These are phyloP conservation scores for Saccharata proteae DNA, from an alignment of 2,329 filamentous ascomycete species.

Conservation along the genomic window DNA sequence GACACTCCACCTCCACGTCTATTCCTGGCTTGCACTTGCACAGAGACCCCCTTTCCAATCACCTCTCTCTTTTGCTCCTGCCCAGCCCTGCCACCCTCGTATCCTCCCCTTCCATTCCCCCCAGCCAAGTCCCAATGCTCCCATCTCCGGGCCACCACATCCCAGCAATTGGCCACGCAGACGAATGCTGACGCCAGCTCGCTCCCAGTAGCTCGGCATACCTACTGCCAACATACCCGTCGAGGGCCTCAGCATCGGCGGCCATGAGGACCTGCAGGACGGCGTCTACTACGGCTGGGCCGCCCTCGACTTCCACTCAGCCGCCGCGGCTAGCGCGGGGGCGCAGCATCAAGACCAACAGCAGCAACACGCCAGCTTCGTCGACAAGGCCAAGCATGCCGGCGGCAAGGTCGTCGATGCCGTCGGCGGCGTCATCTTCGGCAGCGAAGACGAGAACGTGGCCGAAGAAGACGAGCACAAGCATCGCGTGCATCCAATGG, in stretches of 20 bases:
- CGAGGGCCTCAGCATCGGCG: slow-evolving; percentile 58
- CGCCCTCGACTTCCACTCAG: slow-evolving; percentile 46
- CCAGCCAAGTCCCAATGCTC: neutral
- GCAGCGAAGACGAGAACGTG: slow-evolving; percentile 8
- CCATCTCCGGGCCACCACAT: neutral
- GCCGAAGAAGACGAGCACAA: neutral
- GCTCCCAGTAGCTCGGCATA: slow-evolving; percentile 68
- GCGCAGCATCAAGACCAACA: neutral
- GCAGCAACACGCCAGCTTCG: slow-evolving; percentile 1
- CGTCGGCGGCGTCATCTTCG: neutral
- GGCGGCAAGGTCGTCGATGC: slow-evolving; percentile 5
- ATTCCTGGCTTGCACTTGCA: no score
- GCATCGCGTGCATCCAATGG: slow-evolving; percentile 59
- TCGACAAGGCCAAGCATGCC: slow-evolving; percentile 5
- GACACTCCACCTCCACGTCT: no score
- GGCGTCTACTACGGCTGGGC: slow-evolving; percentile 95
- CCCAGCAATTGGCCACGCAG: no score
- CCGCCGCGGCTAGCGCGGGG: neutral
- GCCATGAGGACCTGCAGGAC: slow-evolving; percentile 47
- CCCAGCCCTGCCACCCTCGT: neutral
- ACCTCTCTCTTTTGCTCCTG: no score
- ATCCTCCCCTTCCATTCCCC: neutral
- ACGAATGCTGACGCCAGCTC: slow-evolving; percentile 1
- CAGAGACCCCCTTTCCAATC: neutral
- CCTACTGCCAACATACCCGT: slow-evolving; percentile 82